phyloP scores from a whole-genome alignment of 306 rosid genomes.

The Quercus dentata region DNA sequence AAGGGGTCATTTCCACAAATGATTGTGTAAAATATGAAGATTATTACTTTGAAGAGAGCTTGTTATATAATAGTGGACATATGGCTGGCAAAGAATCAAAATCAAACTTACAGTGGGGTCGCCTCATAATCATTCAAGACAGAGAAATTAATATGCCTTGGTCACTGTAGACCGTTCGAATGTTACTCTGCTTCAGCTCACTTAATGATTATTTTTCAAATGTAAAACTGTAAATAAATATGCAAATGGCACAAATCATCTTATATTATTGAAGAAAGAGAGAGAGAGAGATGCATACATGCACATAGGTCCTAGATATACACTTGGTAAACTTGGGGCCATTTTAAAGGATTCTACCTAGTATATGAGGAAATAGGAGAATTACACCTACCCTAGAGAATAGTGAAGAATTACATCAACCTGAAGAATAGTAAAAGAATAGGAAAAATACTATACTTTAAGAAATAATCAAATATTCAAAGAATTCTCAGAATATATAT shows the following conservation, averaged over 20 bases:
- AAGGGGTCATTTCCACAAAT: neutral
- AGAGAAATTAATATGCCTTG: constrained; percentile 56
- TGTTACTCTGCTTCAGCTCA: constrained; percentile 30
- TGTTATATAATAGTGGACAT: constrained; percentile 31
- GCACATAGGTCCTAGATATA: too few relatives aligned
- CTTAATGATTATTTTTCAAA: constrained; percentile 27
- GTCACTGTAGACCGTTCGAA: constrained; percentile 33
- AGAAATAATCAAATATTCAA: too few relatives aligned
- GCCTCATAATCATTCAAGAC: constrained; percentile 49
- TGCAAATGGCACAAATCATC: constrained; percentile 3
- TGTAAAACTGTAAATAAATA: constrained; percentile 25
- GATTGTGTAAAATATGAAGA: neutral
- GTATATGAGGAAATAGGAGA: too few relatives aligned
- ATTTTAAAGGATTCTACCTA: too few relatives aligned
- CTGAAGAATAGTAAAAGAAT: too few relatives aligned
- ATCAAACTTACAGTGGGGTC: constrained; percentile 46
- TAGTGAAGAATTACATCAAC: too few relatives aligned
- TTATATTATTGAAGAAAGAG: neutral
- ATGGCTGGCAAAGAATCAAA: constrained; percentile 40
- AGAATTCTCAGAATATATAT: too few relatives aligned
- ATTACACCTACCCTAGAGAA: too few relatives aligned
- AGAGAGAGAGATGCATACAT: neutral
- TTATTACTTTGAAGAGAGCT: neutral
- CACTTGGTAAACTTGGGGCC: too few relatives aligned
- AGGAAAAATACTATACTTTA: too few relatives aligned